A percentile compares a stretch with the other conserved stretches of the same genome.
Evolutionary conservation across 257 asterid genomes (phyloP).

Genomic region (Verbena officinalis): DNA sequence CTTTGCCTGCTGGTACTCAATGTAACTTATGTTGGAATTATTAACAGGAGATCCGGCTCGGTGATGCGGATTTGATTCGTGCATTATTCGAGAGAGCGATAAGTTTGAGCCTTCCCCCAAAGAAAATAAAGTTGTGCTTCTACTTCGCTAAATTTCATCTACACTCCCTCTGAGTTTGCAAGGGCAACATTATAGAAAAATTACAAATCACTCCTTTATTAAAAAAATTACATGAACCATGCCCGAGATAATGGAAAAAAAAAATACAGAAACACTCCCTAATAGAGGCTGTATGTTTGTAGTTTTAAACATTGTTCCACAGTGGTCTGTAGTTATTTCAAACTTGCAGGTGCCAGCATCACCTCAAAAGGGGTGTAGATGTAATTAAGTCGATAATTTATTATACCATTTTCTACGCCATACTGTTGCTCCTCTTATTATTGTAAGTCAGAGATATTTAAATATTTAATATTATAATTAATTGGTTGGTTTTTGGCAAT

Average conservation of each 20-base stretch:
- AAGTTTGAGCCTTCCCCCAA: slow-evolving; percentile 81
- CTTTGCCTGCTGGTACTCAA: slow-evolving; percentile 20
- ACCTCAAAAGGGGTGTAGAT: too few species aligned
- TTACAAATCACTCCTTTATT: too few species aligned
- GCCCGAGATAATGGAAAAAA: too few species aligned
- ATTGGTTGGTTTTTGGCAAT: neutral
- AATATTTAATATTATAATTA: neutral
- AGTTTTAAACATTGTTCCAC: too few species aligned
- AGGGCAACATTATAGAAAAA: too few species aligned
- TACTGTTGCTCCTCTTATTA: neutral
- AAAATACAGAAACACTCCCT: too few species aligned
- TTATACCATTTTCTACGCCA: neutral
- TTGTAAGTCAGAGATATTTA: neutral
- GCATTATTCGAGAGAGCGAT: slow-evolving; percentile 90
- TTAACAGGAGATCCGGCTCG: slow-evolving; percentile 79
- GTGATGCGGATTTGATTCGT: slow-evolving; percentile 75
- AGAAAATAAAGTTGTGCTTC: slow-evolving; percentile 76
- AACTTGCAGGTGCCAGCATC: too few species aligned
- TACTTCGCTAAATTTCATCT: neutral
- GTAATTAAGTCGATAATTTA: too few species aligned
- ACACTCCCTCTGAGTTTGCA: too few species aligned
- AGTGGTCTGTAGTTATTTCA: too few species aligned
- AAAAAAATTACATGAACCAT: too few species aligned
- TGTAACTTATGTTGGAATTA: slow-evolving; percentile 18
- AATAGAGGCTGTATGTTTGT: too few species aligned